phyloP scores from a whole-genome alignment of 2,329 filamentous ascomycete genomes.

The Ascochyta clinopodiicola region DNA sequence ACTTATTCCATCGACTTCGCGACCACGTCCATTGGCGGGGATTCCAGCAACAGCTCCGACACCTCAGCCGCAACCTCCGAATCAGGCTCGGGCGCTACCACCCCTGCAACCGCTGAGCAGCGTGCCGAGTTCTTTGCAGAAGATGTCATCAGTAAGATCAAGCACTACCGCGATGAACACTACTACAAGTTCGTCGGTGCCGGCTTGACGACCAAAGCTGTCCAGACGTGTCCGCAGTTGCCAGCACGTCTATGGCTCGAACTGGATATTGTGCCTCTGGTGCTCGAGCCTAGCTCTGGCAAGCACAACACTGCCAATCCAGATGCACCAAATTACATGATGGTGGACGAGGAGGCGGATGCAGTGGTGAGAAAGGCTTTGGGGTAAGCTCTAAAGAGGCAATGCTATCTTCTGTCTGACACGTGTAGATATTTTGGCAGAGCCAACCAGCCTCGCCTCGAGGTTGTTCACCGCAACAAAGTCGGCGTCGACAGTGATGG shows the following conservation, averaged over 20 bases:
- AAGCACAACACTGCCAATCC: conserved; percentile 6
- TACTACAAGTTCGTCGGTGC: conserved; percentile 77
- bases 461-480: conserved; percentile 69
- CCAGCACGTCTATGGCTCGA: conserved; percentile 77
- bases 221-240: conserved; percentile 67
- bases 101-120: conserved; percentile 24
- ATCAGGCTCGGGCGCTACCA: conserved; percentile 17
- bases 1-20: conserved; percentile 78
- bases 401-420: neutral
- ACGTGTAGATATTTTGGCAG: conserved; percentile 67
- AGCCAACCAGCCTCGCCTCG: conserved; percentile 70
- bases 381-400: conserved; percentile 59
- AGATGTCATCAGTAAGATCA: conserved; percentile 64
- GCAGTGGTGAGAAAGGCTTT: conserved; percentile 81
- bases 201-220: conserved; percentile 69
- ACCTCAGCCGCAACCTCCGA: conserved; percentile 12
- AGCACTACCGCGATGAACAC: conserved; percentile 68
- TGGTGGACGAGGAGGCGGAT: conserved; percentile 82
- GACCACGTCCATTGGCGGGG: conserved; percentile 45
- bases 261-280: conserved; percentile 76
- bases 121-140: conserved; percentile 55
- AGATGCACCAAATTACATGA: conserved; percentile 58
- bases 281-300: conserved; percentile 53
- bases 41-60: conserved; percentile 6
- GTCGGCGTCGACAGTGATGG: conserved; percentile 75